Base-by-base conservation (phyloP, 257 asterid species). In the Perilla frutescens region DNA sequence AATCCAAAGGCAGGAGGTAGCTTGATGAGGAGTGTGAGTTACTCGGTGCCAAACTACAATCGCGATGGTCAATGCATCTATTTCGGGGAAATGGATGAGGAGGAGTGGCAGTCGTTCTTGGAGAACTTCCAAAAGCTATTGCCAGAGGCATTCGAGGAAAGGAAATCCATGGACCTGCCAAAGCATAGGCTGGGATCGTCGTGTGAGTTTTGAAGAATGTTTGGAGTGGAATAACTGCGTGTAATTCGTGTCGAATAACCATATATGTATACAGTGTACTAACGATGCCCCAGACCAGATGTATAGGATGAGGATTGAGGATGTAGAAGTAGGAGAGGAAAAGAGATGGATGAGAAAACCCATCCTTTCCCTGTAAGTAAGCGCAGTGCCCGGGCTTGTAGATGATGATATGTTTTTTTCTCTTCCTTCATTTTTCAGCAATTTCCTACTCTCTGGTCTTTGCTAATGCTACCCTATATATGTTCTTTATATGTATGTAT, bases 121-220 rank as follows among this genome's bases (percentile, higher is more conserved):
- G 92, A 87, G 68, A 69, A 59, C 36, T 94, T 94, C 51, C 81
- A 76, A 62, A 72, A 76, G 71, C 86, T 84, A 66, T 58, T 91
- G 87, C 89, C 96, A 0, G 80, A 81, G 71, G 88, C 89, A 37
- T 89, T 94, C 15, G 96, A 84, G 85, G 93, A 78, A 20, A 83
- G 91, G 80, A 89, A 84, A 81, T 79, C 85, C 53, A 80, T 87
- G 88, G 84, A 91, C 77, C 80, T 84, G 86, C 85, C 93, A 13
- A 89, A 82, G 87, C 93, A 84, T 67, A 84, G 97, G 81, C 64
- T 94, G 81, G 92, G 94, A 87, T 80, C 91, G 77, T 93, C 98
- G 66, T 93, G 92, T 78, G 91, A 91, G 70, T 91, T 88, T 81
- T 87, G 89, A 90, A 74, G 74, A 62, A 76, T 57, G 45, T 29